Conservation (phyloP, 495 filamentous ascomycete genomes). For the Aspergillus biplanus region DNA sequence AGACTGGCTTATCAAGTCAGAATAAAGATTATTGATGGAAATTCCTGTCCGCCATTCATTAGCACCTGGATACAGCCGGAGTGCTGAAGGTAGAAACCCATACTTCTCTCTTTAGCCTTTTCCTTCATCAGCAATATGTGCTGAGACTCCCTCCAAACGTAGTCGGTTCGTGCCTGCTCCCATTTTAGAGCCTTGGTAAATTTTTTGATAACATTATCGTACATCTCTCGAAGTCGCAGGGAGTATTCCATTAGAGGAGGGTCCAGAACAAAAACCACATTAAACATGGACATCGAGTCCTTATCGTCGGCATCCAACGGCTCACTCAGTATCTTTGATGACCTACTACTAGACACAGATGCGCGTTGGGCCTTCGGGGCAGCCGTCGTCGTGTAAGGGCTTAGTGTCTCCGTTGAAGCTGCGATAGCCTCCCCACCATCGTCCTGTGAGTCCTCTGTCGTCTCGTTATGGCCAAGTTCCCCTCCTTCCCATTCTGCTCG, state of each 20-base stretch:
- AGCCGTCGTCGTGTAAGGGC: constrained; percentile 27
- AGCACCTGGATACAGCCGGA: constrained; percentile 5
- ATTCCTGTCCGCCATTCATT: constrained; percentile 33
- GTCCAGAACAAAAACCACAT: constrained; percentile 89
- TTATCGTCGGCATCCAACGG: constrained; percentile 57
- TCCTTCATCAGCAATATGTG: constrained; percentile 76
- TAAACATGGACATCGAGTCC: constrained; percentile 89
- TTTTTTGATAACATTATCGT: constrained; percentile 85
- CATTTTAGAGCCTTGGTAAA: constrained; percentile 87
- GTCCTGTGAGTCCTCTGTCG: constrained; percentile 41
- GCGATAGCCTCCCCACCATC: constrained; percentile 26
- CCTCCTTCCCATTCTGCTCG: constrained; percentile 44
- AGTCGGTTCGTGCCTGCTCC: constrained; percentile 83
- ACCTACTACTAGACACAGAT: constrained; percentile 45
- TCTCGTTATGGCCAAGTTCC: constrained; percentile 47
- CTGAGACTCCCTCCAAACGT: constrained; percentile 86
- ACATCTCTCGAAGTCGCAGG: constrained; percentile 75
- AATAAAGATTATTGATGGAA: constrained; percentile 45
- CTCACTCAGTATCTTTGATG: constrained; percentile 37
- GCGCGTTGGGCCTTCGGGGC: constrained; percentile 39
- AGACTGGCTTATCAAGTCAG: constrained; percentile 70
- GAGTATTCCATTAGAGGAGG: constrained; percentile 77
- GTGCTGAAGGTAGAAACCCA: constrained; percentile 25
- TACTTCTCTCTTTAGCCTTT: constrained; percentile 76
- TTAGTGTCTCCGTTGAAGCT: constrained; percentile 42